These are phyloP conservation scores for Zymoseptoria ardabiliae DNA, from an alignment of 2,329 filamentous ascomycete genomes.

Conservation along the genomic window DNA sequence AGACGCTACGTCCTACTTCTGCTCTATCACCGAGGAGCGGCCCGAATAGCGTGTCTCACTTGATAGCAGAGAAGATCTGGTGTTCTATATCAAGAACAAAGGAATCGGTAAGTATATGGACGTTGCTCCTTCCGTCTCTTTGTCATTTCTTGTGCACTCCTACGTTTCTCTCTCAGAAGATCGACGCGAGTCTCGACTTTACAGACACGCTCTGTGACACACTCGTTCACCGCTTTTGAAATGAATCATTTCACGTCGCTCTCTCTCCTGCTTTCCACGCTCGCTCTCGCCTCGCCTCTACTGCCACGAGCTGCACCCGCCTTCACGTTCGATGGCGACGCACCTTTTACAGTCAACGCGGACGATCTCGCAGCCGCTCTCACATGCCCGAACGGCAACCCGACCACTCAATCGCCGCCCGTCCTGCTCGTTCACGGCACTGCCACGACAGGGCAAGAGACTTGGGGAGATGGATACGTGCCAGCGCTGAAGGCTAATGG, in stretches of 20 bases:
- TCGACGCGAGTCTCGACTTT: not conserved
- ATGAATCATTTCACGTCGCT: slow-evolving; percentile 10
- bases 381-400: slow-evolving; percentile 26
- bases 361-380: slow-evolving; percentile 20
- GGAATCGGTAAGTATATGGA: not conserved
- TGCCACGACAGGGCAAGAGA: slow-evolving; percentile 21
- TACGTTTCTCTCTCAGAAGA: not conserved
- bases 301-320: slow-evolving; percentile 12
- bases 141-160: not conserved
- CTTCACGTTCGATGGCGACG: slow-evolving; percentile 23
- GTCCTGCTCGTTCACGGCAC: slow-evolving; percentile 28
- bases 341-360: slow-evolving; percentile 21
- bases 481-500: slow-evolving; percentile 23
- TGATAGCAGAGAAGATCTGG: not conserved
- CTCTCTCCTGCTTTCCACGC: slow-evolving; percentile 6
- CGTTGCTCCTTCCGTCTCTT: not conserved
- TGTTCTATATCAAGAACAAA: not conserved
- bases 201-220: not conserved
- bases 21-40: too few relatives aligned
- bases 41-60: not conserved
- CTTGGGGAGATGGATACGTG: slow-evolving; percentile 25
- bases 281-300: slow-evolving; percentile 12
- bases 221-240: not conserved
- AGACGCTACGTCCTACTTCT: too few relatives aligned
- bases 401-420: slow-evolving; percentile 18